Conservation (phyloP, 768 basidiomycete genomes). For the Filobasidium wieringae region DNA sequence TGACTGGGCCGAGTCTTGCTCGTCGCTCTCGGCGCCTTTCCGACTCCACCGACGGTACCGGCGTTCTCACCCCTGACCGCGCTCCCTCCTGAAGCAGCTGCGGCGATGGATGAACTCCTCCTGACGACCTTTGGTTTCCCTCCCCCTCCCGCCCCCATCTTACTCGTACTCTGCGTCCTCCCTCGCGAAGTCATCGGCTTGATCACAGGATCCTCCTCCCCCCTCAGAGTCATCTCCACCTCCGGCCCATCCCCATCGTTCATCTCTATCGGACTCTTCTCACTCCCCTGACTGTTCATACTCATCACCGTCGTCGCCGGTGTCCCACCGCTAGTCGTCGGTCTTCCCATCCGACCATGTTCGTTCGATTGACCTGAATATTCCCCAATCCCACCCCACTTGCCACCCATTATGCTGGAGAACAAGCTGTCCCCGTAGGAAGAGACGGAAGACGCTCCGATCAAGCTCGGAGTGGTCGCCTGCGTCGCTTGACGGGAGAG, state of each 20-base stretch:
- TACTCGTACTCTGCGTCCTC: not conserved
- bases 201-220: no score
- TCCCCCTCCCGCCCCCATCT: not conserved
- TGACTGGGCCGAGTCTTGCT: not conserved
- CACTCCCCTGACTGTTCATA: no score
- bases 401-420: not conserved
- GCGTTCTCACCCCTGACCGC: not conserved
- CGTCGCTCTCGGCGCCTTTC: not conserved
- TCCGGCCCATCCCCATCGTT: no score
- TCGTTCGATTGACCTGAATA: no score
- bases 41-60: not conserved
- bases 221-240: no score
- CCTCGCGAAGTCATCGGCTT: no score
- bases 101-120: not conserved
- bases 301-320: no score
- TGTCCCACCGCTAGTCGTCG: no score
- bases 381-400: not conserved
- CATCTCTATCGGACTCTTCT: no score
- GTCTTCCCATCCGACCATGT: no score
- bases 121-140: not conserved
- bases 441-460: not conserved
- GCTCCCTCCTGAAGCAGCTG: not conserved
- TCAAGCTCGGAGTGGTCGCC: not conserved
- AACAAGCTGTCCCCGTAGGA: not conserved
- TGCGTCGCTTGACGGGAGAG: not conserved